Base-by-base conservation (phyloP, 2,329 filamentous ascomycete species). In the Aspergillus oerlinghausenensis region DNA sequence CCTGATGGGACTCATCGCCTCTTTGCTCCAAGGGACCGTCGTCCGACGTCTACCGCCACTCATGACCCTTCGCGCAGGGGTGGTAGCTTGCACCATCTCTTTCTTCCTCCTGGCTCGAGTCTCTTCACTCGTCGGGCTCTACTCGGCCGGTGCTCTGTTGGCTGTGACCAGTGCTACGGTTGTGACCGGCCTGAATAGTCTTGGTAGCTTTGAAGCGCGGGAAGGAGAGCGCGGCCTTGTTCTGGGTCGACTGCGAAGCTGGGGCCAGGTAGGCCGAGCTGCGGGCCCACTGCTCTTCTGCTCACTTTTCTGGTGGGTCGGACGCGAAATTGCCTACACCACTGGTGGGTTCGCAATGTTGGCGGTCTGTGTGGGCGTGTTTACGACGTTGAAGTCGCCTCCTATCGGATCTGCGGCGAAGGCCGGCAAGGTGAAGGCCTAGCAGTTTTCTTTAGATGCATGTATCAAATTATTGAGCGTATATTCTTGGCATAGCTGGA, bases 221-320 rank as follows among this genome's bases (percentile, higher is more conserved):
- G 87, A 88, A 58, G 83, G 82, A 40, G 92, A 97, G 75, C 82
- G 93, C 43, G 94, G 94, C 3, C 87, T 87, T 49, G 95, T 96
- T 69, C 77, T 99, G 52, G 94, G 94, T 3, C 87, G 90, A 56
- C 82, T 97, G 64, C 82, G 94, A 28, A 85, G 83, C 63, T 87
- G 84, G 72, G 93, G 94, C 5, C 94, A 99, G 79, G 82, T 92
- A 3, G 94, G 94, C 2, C 83, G 94, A 35, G 91, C 92, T 0
- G 73, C 96, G 10, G 94, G 94, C 0, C 94, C 94, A 0, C 73
- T 99, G 4, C 76, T 96, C 38, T 99, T 99, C 71, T 97, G 94
- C 60, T 91, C 90, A 50, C 80, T 99, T 55, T 99, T 99, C 77
- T 99, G 94, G 94, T 99, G 94, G 94, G 92, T 91, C 6, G 94